phyloP scores from a whole-genome alignment of 1,139 yeast genomes.

The Pichia sp. region DNA sequence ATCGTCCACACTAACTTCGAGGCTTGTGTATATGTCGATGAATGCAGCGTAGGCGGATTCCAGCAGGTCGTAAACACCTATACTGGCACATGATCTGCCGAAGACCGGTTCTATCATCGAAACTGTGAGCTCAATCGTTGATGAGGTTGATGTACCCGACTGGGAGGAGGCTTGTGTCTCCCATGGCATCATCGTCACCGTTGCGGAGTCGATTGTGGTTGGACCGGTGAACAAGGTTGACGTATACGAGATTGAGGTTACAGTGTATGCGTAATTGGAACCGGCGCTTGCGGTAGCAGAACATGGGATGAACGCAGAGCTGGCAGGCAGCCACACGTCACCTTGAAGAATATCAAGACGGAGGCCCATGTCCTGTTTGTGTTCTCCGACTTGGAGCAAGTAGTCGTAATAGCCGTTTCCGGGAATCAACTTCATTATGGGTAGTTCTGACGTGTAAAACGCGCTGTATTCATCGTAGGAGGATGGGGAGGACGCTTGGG shows the following conservation, averaged over 20 bases:
- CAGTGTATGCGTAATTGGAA: background rate
- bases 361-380: conserved; percentile 33
- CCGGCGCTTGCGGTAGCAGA: background rate
- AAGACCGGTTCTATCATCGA: conserved; percentile 3
- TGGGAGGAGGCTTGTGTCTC: too few species aligned
- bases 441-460: conserved; percentile 11
- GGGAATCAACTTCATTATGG: conserved; percentile 12
- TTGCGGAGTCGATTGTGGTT: background rate
- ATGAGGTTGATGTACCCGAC: conserved; percentile 14
- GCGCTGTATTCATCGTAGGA: background rate
- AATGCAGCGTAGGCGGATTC: conserved; percentile 15
- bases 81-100: conserved; percentile 12
- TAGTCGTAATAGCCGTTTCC: conserved; percentile 30
- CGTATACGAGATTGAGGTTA: conserved; percentile 12
- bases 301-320: conserved; percentile 27
- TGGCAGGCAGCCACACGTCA: conserved; percentile 38
- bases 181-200: too few species aligned
- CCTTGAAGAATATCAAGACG: conserved; percentile 42
- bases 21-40: conserved; percentile 4
- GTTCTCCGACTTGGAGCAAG: conserved; percentile 35
- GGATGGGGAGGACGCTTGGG: background rate
- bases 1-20: background rate
- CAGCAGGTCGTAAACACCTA: conserved; percentile 18
- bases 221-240: background rate
- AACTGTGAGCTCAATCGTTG: background rate